A percentile compares a stretch with the other conserved stretches of the same genome.
These are phyloP conservation scores for Rhodosporidiobolus odoratus DNA, from an alignment of 768 basidiomycete genomes.

Conservation along the genomic window DNA sequence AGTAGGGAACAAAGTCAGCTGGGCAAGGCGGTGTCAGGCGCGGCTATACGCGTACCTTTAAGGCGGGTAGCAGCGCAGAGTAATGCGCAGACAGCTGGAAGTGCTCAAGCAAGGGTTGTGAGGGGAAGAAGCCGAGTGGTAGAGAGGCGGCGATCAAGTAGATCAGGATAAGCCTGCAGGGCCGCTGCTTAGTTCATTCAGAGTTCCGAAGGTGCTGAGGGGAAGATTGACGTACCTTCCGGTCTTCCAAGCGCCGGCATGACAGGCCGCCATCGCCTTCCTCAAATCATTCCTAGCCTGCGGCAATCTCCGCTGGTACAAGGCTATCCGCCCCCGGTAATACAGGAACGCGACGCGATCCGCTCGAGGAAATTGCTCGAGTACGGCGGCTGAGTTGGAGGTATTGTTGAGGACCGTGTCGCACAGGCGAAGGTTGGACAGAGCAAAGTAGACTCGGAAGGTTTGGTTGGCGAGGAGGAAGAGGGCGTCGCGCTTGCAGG, in stretches of 20 bases:
- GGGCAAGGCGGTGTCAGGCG: background rate
- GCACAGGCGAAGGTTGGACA: constrained; percentile 40
- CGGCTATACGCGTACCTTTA: constrained; percentile 23
- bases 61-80: constrained; percentile 10
- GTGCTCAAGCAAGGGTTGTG: constrained; percentile 12
- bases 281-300: constrained; percentile 34
- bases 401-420: constrained; percentile 42
- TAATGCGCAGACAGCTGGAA: constrained; percentile 34
- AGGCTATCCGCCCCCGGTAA: constrained; percentile 39
- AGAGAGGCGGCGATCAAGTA: constrained; percentile 38
- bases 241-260: constrained; percentile 5
- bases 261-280: constrained; percentile 32
- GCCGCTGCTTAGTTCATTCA: too few relatives aligned
- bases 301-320: constrained; percentile 40
- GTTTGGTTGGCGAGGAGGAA: constrained; percentile 41
- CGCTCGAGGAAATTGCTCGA: constrained; percentile 29
- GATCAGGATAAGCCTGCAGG: constrained; percentile 38
- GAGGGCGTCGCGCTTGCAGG: constrained; percentile 38
- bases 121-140: constrained; percentile 38
- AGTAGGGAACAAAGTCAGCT: background rate
- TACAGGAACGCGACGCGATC: constrained; percentile 39
- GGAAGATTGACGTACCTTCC: constrained; percentile 26
- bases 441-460: constrained; percentile 42
- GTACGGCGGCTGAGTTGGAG: constrained; percentile 17
- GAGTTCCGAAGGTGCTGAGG: background rate